Percentiles rank a stretch among this genome's conserved stretches.
Evolutionary conservation across 139 green algal species (phyloP).

Genomic region (Ettlia oleoabundans): DNA sequence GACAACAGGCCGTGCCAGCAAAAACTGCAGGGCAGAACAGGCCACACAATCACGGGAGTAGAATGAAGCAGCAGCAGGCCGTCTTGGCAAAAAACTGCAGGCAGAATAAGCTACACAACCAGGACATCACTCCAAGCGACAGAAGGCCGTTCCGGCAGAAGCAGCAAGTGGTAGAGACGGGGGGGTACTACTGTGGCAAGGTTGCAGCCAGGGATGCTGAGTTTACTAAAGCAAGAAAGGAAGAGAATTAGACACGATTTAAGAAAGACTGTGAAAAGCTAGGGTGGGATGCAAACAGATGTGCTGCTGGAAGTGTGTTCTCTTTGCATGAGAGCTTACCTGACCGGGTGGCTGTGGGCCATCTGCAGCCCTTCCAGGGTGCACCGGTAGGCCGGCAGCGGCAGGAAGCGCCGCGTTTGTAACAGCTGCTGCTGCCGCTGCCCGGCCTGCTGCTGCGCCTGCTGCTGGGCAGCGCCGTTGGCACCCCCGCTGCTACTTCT

Average conservation of each 20-base stretch:
- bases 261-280: no score
- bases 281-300: no score
- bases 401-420: constrained; percentile 34
- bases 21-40: no score
- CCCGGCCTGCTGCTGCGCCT: neutral
- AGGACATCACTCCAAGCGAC: no score
- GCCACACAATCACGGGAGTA: no score
- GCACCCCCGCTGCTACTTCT: neutral
- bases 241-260: no score
- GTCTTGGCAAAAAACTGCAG: constrained; percentile 70
- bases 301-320: no score
- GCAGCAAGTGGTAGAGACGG: no score
- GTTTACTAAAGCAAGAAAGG: neutral
- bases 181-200: no score
- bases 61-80: constrained; percentile 85
- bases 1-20: neutral
- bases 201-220: no score
- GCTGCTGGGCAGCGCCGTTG: neutral
- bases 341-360: constrained; percentile 21
- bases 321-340: no score
- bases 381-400: constrained; percentile 42
- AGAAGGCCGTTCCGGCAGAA: no score
- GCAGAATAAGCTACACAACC: neutral
- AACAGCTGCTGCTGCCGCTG: neutral
- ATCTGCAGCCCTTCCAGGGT: constrained; percentile 6